Percentiles rank a stretch among this genome's conserved stretches.
Evolutionary conservation across 2,329 filamentous ascomycete genomes (phyloP).

Genomic region (Myriosclerotinia duriaeana): DNA sequence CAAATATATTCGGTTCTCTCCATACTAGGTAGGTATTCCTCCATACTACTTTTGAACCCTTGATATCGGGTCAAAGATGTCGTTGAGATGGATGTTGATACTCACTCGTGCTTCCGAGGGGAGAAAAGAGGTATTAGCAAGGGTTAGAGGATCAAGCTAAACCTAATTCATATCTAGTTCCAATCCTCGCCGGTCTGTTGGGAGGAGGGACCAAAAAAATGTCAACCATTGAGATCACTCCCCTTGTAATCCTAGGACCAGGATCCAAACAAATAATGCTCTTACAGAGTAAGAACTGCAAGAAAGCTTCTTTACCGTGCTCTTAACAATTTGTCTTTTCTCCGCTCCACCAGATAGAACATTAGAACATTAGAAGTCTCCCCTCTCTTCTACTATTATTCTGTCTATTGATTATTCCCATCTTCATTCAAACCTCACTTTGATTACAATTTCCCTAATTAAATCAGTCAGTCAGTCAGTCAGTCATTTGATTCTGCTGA

Average conservation of each 20-base stretch:
- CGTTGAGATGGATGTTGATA: slow-evolving; percentile 17
- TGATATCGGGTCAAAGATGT: slow-evolving; percentile 10
- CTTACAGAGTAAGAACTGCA: not conserved
- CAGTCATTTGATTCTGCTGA: slow-evolving; percentile 2
- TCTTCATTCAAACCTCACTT: slow-evolving; percentile 2
- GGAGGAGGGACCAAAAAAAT: slow-evolving; percentile 20
- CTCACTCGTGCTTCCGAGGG: slow-evolving; percentile 5
- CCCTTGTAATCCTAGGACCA: slow-evolving; percentile 17
- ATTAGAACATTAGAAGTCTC: slow-evolving; percentile 9
- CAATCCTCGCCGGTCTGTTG: slow-evolving; percentile 22
- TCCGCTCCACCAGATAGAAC: slow-evolving; percentile 8
- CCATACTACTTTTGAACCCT: not conserved
- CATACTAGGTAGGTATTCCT: not conserved
- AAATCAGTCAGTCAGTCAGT: not conserved
- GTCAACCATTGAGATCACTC: slow-evolving; percentile 21
- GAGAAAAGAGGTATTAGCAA: not conserved
- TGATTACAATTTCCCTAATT: slow-evolving; percentile 13
- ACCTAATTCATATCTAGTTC: slow-evolving; percentile 13
- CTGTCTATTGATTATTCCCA: not conserved
- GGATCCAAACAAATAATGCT: not conserved
- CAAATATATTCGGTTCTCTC: not conserved
- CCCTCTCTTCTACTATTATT: not conserved
- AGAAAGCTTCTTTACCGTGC: slow-evolving; percentile 1
- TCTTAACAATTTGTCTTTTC: slow-evolving; percentile 10
- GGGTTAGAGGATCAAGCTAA: not conserved